These are phyloP conservation scores for Amniculicola lignicola DNA, from an alignment of 495 filamentous ascomycete species.

Conservation along the genomic window DNA sequence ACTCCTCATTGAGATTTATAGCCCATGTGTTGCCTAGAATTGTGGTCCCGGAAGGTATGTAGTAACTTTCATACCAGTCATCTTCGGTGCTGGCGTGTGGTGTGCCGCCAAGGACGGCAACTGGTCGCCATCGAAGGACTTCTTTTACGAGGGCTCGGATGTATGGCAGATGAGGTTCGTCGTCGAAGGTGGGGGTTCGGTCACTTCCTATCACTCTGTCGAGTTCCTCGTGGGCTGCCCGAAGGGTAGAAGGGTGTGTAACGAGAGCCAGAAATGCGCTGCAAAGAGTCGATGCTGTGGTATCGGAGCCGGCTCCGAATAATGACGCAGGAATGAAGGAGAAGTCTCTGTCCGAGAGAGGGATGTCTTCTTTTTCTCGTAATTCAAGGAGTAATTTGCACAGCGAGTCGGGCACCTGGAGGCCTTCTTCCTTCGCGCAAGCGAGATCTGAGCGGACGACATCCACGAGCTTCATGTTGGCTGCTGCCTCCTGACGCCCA, in stretches of 20 bases:
- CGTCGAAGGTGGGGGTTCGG: conserved; percentile 51
- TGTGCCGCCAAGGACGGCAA: conserved; percentile 58
- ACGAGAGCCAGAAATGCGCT: conserved; percentile 59
- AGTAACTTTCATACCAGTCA: conserved; percentile 50
- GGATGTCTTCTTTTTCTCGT: conserved; percentile 29
- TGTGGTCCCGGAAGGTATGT: conserved; percentile 50
- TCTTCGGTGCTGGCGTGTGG: conserved; percentile 61
- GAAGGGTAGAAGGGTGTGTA: conserved; percentile 47
- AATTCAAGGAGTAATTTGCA: conserved; percentile 25
- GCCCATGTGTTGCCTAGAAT: conserved; percentile 63
- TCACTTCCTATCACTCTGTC: conserved; percentile 55
- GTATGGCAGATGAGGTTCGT: conserved; percentile 53
- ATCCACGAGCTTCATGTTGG: conserved; percentile 52
- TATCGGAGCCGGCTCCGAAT: conserved; percentile 66
- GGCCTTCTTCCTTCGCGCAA: conserved; percentile 42
- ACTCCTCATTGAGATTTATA: conserved; percentile 57
- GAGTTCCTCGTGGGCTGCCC: conserved; percentile 53
- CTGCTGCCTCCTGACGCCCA: conserved; percentile 49
- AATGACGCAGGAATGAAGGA: conserved; percentile 59
- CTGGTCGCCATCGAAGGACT: conserved; percentile 59
- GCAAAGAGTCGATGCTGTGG: conserved; percentile 58
- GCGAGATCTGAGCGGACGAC: conserved; percentile 52
- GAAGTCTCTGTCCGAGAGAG: conserved; percentile 53
- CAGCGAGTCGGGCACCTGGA: conserved; percentile 26
- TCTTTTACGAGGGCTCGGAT: conserved; percentile 53